Conservation (phyloP, 768 basidiomycete genomes). For the Lentinula boryana region DNA sequence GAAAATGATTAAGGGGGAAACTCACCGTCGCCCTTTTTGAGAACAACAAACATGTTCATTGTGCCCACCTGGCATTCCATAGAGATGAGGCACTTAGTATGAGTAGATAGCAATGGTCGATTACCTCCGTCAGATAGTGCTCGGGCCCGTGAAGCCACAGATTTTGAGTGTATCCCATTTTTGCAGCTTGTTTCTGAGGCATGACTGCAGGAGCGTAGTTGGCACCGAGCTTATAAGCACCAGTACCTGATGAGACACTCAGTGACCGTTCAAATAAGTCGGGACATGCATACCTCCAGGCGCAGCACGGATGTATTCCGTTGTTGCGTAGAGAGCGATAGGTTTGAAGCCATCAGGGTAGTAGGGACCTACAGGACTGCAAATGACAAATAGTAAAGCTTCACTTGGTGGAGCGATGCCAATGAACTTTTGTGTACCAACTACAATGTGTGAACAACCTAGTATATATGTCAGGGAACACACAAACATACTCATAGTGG, state of each 20-base stretch:
- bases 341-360: constrained; percentile 88
- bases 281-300: constrained; percentile 59
- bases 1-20: constrained; percentile 3
- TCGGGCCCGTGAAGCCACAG: constrained; percentile 83
- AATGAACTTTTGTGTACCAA: constrained; percentile 69
- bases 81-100: background rate
- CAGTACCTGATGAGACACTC: constrained; percentile 50
- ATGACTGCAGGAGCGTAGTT: constrained; percentile 88
- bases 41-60: constrained; percentile 88
- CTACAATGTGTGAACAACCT: constrained; percentile 29
- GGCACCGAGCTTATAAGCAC: constrained; percentile 81
- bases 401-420: constrained; percentile 73
- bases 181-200: constrained; percentile 73
- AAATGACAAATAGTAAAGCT: constrained; percentile 82
- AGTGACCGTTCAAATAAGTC: background rate
- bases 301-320: constrained; percentile 76
- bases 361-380: constrained; percentile 80
- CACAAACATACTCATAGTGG: constrained; percentile 1
- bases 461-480: background rate
- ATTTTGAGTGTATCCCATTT: constrained; percentile 80
- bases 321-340: constrained; percentile 80
- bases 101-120: background rate
- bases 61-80: constrained; percentile 56
- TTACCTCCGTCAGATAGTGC: constrained; percentile 46
- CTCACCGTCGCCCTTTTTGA: constrained; percentile 64